These are phyloP conservation scores for Ganoderma resinaceum DNA, from an alignment of 1,284 basidiomycete genomes.

Conservation along the genomic window DNA sequence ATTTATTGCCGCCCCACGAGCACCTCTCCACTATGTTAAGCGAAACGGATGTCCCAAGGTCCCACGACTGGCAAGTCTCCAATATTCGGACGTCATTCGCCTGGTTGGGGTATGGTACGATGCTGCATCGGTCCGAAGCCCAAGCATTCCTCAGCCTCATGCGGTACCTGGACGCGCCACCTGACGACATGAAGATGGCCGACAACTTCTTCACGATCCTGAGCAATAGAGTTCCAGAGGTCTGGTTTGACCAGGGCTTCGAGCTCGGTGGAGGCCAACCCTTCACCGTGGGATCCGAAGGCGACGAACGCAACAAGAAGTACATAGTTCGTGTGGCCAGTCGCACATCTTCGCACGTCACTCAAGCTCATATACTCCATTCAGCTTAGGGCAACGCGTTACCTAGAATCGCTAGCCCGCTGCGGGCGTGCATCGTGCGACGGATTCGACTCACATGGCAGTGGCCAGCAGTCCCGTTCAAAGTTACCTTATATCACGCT, in stretches of 20 bases:
- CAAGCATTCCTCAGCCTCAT: constrained; percentile 59
- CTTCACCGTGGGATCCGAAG: constrained; percentile 68
- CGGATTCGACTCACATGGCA: constrained; percentile 5
- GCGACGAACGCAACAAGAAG: constrained; percentile 59
- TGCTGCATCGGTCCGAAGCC: constrained; percentile 53
- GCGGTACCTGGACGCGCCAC: constrained; percentile 48
- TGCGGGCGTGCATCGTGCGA: constrained; percentile 34
- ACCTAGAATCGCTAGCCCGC: constrained; percentile 45
- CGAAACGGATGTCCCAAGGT: constrained; percentile 34
- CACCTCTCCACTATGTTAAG: constrained; percentile 54
- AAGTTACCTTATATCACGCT: constrained; percentile 33
- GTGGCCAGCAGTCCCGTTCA: constrained; percentile 16
- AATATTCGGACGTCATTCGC: constrained; percentile 63
- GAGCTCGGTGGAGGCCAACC: constrained; percentile 64
- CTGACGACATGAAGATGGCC: constrained; percentile 67
- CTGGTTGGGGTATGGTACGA: constrained; percentile 71
- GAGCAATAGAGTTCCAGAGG: constrained; percentile 54
- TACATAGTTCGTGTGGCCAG: constrained; percentile 57
- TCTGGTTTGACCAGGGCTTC: constrained; percentile 70
- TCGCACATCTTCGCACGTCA: background rate
- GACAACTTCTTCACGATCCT: constrained; percentile 75
- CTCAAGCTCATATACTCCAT: constrained; percentile 3
- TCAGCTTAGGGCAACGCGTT: constrained; percentile 49
- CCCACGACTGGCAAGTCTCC: constrained; percentile 23
- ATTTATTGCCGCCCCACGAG: constrained; percentile 68